A percentile compares a stretch with the other conserved stretches of the same genome.
phyloP scores from a whole-genome alignment of 1,139 yeast species.

The Maudiozyma humilis region DNA sequence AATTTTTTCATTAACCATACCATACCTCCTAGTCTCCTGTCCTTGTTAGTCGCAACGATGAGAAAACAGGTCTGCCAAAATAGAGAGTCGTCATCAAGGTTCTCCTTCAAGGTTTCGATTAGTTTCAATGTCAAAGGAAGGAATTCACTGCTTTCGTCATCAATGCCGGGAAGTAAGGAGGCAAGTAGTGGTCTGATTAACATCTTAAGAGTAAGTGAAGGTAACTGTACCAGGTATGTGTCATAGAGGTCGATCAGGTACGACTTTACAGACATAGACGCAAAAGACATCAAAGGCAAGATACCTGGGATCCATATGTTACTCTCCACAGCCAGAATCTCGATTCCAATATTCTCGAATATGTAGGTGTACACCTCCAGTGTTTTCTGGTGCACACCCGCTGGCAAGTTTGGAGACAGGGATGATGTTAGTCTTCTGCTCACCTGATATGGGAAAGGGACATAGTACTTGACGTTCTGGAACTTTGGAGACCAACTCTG shows the following conservation, averaged over 20 bases:
- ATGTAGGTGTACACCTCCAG: constrained; percentile 66
- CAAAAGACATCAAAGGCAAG: constrained; percentile 75
- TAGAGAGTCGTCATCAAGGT: constrained; percentile 56
- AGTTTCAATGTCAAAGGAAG: constrained; percentile 53
- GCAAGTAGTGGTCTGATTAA: constrained; percentile 63
- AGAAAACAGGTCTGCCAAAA: constrained; percentile 84
- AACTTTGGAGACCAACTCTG: constrained; percentile 51
- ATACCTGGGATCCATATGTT: constrained; percentile 84
- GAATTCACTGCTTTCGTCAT: constrained; percentile 83
- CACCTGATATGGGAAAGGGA: constrained; percentile 35
- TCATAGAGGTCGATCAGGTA: constrained; percentile 55
- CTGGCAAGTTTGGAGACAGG: constrained; percentile 70
- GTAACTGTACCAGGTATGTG: constrained; percentile 47
- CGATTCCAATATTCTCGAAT: constrained; percentile 51
- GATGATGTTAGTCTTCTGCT: constrained; percentile 40
- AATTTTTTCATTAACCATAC: constrained; percentile 63
- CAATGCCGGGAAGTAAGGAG: constrained; percentile 77
- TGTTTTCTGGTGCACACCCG: constrained; percentile 91
- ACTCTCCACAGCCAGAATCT: constrained; percentile 43
- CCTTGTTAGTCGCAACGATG: constrained; percentile 68
- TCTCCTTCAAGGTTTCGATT: constrained; percentile 52
- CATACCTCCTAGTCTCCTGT: constrained; percentile 73
- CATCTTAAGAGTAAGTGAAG: constrained; percentile 41
- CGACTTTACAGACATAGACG: constrained; percentile 82
- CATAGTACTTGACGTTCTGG: constrained; percentile 42